Evolutionary conservation across 805 yeast species (phyloP).

Genomic region (Schwanniomyces polymorphus): DNA sequence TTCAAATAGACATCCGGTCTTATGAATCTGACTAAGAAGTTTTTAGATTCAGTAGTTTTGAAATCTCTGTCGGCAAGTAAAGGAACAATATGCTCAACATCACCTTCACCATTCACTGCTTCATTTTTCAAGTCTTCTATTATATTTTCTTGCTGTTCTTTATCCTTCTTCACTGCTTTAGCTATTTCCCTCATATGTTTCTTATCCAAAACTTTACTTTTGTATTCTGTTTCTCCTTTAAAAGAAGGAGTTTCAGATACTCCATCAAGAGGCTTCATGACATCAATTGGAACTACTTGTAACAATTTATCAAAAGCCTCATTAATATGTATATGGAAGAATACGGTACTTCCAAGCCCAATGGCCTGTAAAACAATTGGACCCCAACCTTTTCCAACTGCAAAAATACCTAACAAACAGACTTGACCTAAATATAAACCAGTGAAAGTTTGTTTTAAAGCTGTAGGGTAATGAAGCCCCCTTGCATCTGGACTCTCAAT

Average conservation of each 20-base stretch:
- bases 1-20: conserved; percentile 64
- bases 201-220: conserved; percentile 26
- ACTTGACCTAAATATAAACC: conserved; percentile 89
- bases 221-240: conserved; percentile 32
- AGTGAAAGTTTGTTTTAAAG: conserved; percentile 81
- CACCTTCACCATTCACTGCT: conserved; percentile 5
- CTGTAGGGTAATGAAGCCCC: conserved; percentile 85
- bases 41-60: conserved; percentile 35
- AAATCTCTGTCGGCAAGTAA: conserved; percentile 68
- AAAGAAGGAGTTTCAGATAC: conserved; percentile 61
- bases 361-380: conserved; percentile 78
- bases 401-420: conserved; percentile 82
- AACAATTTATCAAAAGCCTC: conserved; percentile 66
- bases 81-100: conserved; percentile 36
- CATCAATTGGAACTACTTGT: conserved; percentile 61
- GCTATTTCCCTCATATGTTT: conserved; percentile 10
- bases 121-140: conserved; percentile 7
- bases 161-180: conserved; percentile 8
- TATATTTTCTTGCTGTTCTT: conserved; percentile 6
- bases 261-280: conserved; percentile 79
- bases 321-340: conserved; percentile 65
- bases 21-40: conserved; percentile 47
- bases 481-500: conserved; percentile 69
- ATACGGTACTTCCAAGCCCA: conserved; percentile 61
- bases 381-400: conserved; percentile 94